Evolutionary conservation across 306 rosid genomes (phyloP).

Genomic region (Castanospermum australe): DNA sequence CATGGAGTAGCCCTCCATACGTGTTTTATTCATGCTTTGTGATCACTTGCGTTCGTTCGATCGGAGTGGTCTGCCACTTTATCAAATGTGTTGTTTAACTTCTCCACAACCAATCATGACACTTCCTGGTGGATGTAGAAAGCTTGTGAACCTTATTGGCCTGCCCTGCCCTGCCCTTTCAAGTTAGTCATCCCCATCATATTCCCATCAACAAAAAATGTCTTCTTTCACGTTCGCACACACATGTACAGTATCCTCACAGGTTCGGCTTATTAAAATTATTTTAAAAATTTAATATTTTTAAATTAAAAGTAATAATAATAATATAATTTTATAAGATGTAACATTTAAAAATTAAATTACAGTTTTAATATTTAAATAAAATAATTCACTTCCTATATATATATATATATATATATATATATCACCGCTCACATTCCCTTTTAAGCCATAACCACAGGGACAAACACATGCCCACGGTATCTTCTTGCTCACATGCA

Average conservation of each 20-base stretch:
- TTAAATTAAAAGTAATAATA: too few relatives aligned
- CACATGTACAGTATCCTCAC: neutral
- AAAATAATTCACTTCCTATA: too few relatives aligned
- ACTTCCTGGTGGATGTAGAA: slow-evolving; percentile 24
- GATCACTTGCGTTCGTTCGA: neutral
- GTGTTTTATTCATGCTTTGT: neutral
- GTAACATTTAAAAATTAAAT: too few relatives aligned
- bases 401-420: too few relatives aligned
- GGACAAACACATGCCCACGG: slow-evolving; percentile 10
- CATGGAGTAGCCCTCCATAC: neutral
- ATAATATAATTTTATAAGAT: too few relatives aligned
- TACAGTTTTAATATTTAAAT: too few relatives aligned
- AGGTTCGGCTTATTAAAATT: too few relatives aligned
- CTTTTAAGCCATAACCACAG: neutral
- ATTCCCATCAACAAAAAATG: slow-evolving; percentile 5
- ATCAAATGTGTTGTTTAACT: slow-evolving; percentile 21
- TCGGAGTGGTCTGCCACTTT: slow-evolving; percentile 28
- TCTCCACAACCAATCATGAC: slow-evolving; percentile 31
- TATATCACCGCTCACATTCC: neutral
- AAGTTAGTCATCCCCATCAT: neutral
- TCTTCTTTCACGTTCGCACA: neutral
- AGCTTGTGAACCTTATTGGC: slow-evolving; percentile 7
- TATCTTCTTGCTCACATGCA: neutral
- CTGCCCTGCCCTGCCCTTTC: neutral
- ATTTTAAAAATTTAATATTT: too few relatives aligned